phyloP scores from a whole-genome alignment of 2,329 filamentous ascomycete species.

The Elsinoe perseae region DNA sequence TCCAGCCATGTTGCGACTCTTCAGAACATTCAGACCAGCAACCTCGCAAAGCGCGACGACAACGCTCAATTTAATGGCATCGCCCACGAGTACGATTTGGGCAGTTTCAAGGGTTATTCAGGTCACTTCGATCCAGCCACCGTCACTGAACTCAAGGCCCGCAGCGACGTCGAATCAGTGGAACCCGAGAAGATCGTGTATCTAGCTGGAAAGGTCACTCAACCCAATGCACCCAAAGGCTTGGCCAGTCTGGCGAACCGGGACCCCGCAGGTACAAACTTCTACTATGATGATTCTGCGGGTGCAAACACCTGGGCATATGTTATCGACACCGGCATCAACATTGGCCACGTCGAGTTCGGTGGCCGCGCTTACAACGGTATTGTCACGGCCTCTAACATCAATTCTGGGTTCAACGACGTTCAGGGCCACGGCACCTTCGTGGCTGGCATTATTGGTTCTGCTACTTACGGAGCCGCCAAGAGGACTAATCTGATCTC shows the following conservation, averaged over 20 bases:
- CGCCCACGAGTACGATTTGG: conserved; percentile 33
- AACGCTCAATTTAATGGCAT: neutral
- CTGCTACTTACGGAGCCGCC: conserved; percentile 53
- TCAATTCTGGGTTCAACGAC: conserved; percentile 24
- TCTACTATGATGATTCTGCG: conserved; percentile 22
- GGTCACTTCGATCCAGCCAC: conserved; percentile 33
- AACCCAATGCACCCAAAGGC: neutral
- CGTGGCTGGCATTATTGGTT: conserved; percentile 51
- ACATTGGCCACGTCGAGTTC: conserved; percentile 23
- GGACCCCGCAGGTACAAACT: conserved; percentile 26
- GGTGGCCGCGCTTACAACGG: conserved; percentile 29
- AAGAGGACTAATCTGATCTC: conserved; percentile 49
- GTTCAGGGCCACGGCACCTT: conserved; percentile 58
- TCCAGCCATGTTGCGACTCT: neutral
- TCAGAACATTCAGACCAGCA: neutral
- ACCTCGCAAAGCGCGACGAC: neutral
- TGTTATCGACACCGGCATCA: conserved; percentile 30
- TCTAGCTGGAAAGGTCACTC: conserved; percentile 29
- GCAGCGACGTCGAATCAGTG: conserved; percentile 31
- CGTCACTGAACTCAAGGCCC: conserved; percentile 32
- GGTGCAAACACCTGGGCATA: conserved; percentile 34
- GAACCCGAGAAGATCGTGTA: conserved; percentile 17
- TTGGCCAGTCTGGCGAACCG: conserved; percentile 21
- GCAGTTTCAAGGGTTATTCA: conserved; percentile 34
- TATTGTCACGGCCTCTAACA: conserved; percentile 23